These are phyloP conservation scores for Trichophyton rubrum DNA, from an alignment of 2,329 filamentous ascomycete species.

Conservation along the genomic window DNA sequence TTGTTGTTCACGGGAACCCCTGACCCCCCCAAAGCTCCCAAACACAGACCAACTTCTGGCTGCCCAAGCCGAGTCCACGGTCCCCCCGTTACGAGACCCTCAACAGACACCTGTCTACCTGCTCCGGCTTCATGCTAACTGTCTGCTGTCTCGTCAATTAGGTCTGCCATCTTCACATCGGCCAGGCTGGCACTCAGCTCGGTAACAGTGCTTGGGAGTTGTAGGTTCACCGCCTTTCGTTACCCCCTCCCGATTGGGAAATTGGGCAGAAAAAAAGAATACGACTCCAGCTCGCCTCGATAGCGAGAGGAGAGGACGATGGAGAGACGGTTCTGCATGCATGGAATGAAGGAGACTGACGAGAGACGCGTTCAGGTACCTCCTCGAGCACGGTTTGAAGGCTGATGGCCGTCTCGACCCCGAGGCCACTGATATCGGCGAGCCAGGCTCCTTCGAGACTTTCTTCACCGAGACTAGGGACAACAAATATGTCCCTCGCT, in stretches of 20 bases:
- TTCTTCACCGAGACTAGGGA: constrained; percentile 54
- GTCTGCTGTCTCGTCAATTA: constrained; percentile 19
- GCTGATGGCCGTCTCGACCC: constrained; percentile 48
- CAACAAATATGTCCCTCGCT: constrained; percentile 56
- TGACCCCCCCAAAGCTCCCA: constrained; percentile 9
- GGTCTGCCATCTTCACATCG: constrained; percentile 56
- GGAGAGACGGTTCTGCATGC: background rate
- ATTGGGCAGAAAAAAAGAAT: background rate
- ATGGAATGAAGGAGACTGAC: background rate
- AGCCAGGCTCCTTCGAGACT: constrained; percentile 49
- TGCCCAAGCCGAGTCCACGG: background rate
- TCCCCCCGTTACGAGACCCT: background rate
- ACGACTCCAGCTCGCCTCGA: background rate
- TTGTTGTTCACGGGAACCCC: constrained; percentile 15
- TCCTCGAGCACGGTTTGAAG: constrained; percentile 53
- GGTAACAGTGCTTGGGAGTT: constrained; percentile 59
- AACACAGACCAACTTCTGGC: constrained; percentile 10
- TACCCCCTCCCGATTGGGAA: background rate
- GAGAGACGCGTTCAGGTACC: constrained; percentile 37
- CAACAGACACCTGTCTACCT: background rate
- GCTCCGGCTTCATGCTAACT: constrained; percentile 10
- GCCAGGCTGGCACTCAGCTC: constrained; percentile 55
- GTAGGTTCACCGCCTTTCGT: constrained; percentile 34
- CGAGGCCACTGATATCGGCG: constrained; percentile 40
- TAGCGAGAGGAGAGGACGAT: background rate